Percentiles rank a stretch among this genome's conserved stretches.
phyloP scores from a whole-genome alignment of 2,329 filamentous ascomycete species.

The Pleurostoma richardsiae region DNA sequence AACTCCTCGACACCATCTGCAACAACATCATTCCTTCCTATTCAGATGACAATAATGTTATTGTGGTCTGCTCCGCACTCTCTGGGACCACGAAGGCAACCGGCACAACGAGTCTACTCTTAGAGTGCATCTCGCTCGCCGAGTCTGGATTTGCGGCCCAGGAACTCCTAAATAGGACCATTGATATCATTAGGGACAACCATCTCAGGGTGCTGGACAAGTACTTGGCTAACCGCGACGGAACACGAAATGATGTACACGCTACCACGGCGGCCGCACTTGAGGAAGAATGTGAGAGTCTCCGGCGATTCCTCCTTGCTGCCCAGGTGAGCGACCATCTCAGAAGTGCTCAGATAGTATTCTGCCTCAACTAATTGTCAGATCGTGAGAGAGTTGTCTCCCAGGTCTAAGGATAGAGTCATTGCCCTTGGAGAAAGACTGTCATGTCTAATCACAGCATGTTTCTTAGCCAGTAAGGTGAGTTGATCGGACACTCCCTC shows the following conservation, averaged over 20 bases:
- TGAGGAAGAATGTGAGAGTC: conserved; percentile 39
- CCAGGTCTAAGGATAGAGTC: conserved; percentile 42
- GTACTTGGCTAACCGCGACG: conserved; percentile 13
- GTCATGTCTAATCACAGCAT: conserved; percentile 20
- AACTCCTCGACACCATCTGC: conserved; percentile 46
- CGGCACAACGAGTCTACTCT: conserved; percentile 45
- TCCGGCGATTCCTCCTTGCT: conserved; percentile 46
- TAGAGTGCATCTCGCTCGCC: conserved; percentile 23
- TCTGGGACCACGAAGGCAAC: conserved; percentile 48
- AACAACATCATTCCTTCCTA: conserved; percentile 20
- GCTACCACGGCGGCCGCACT: conserved; percentile 34
- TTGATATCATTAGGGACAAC: conserved; percentile 43
- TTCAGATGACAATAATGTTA: conserved; percentile 38
- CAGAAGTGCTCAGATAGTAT: conserved; percentile 4
- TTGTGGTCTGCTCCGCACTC: conserved; percentile 52
- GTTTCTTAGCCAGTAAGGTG: conserved; percentile 20
- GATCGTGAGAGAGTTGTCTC: conserved; percentile 42
- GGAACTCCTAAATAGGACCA: conserved; percentile 36
- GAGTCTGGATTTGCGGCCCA: conserved; percentile 12
- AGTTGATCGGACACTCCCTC: conserved; percentile 5
- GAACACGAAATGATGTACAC: conserved; percentile 14
- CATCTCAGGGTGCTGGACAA: conserved; percentile 34
- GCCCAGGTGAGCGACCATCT: conserved; percentile 32
- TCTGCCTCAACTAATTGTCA: conserved; percentile 1
- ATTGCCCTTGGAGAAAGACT: conserved; percentile 36